A percentile compares a stretch with the other conserved stretches of the same genome.
Evolutionary conservation across 768 basidiomycete species (phyloP).

Genomic region (Fomitopsis pulvina): DNA sequence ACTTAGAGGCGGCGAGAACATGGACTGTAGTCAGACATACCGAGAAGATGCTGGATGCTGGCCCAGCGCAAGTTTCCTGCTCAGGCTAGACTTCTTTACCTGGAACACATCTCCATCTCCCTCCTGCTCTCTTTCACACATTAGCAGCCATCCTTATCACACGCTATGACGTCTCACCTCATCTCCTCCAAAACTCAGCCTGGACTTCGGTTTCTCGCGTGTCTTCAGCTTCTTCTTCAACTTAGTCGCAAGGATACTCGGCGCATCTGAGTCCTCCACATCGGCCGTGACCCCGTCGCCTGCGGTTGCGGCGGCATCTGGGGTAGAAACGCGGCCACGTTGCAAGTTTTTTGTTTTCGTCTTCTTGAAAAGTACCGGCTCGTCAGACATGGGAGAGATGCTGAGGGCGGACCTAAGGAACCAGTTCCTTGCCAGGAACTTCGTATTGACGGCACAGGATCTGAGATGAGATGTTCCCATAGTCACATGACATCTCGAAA

Average conservation of each 20-base stretch:
- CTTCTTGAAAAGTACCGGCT: slow-evolving; percentile 34
- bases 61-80: slow-evolving; percentile 54
- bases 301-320: slow-evolving; percentile 23
- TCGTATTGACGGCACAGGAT: neutral
- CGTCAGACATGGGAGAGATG: neutral
- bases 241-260: slow-evolving; percentile 55
- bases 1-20: neutral
- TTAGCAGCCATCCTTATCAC: slow-evolving; percentile 22
- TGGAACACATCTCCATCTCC: slow-evolving; percentile 61
- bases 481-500: slow-evolving; percentile 9
- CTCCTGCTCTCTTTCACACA: slow-evolving; percentile 32
- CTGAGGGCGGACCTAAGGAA: no score
- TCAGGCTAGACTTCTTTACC: slow-evolving; percentile 76
- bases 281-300: slow-evolving; percentile 12
- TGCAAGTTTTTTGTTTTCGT: slow-evolving; percentile 33
- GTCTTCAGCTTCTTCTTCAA: slow-evolving; percentile 64
- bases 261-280: slow-evolving; percentile 41
- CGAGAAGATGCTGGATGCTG: slow-evolving; percentile 36
- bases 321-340: slow-evolving; percentile 25
- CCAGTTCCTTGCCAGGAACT: no score
- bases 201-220: slow-evolving; percentile 56
- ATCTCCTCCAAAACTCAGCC: slow-evolving; percentile 72
- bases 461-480: neutral
- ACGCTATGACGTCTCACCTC: slow-evolving; percentile 39
- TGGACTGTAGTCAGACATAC: no score